A percentile compares a stretch with the other conserved stretches of the same genome.
phyloP scores from a whole-genome alignment of 2,329 filamentous ascomycete species.

The Alternaria sp. region DNA sequence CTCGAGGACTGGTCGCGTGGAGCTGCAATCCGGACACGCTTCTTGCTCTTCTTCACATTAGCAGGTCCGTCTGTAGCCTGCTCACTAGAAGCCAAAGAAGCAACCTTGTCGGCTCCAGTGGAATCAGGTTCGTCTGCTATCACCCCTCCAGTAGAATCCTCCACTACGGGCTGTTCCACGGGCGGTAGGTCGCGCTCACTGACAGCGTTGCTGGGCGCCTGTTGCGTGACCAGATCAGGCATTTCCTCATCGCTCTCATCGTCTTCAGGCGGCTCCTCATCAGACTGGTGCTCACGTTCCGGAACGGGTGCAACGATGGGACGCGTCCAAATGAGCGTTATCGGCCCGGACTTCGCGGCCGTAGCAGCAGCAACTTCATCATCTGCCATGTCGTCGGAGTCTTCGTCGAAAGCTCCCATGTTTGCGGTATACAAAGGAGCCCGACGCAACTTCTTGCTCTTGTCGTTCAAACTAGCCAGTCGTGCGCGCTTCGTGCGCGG shows the following conservation, averaged over 20 bases:
- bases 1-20: conserved; percentile 7
- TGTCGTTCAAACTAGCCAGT: conserved; percentile 38
- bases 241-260: conserved; percentile 11
- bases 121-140: neutral
- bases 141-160: neutral
- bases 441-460: conserved; percentile 25
- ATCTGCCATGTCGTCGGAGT: conserved; percentile 10
- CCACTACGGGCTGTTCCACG: neutral
- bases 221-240: neutral
- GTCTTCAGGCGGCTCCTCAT: conserved; percentile 7
- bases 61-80: neutral
- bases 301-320: conserved; percentile 8
- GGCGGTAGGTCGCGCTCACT: neutral
- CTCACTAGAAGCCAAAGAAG: neutral
- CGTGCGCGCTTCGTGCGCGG: conserved; percentile 25
- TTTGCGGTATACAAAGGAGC: conserved; percentile 12
- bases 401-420: conserved; percentile 9
- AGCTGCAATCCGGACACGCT: conserved; percentile 28
- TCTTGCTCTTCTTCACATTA: conserved; percentile 14
- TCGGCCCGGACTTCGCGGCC: conserved; percentile 10
- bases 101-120: neutral
- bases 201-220: neutral
- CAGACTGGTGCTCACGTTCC: neutral
- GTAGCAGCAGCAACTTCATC: conserved; percentile 6
- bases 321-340: conserved; percentile 13